phyloP scores from a whole-genome alignment of 257 asterid species.

The Solanum neorickii region DNA sequence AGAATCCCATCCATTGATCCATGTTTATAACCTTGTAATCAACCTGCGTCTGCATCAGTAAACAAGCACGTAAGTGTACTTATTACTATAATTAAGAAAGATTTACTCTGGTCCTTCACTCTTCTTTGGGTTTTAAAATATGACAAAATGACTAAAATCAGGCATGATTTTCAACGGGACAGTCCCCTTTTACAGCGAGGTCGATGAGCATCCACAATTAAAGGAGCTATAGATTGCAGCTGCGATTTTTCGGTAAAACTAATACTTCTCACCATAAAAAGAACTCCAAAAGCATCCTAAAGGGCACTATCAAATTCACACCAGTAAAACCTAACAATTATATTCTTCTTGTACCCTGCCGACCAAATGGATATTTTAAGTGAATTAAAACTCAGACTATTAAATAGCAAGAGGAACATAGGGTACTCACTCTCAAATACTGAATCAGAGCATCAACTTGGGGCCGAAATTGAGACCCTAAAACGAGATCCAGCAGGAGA shows the following conservation, averaged over 20 bases:
- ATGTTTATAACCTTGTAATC: constrained; percentile 76
- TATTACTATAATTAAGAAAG: background rate
- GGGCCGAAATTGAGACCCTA: constrained; percentile 39
- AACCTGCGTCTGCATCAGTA: constrained; percentile 44
- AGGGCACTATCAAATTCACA: background rate
- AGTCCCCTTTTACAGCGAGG: background rate
- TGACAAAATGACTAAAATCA: background rate
- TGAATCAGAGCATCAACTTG: constrained; percentile 51
- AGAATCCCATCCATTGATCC: constrained; percentile 96
- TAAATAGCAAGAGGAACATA: background rate
- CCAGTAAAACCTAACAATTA: background rate
- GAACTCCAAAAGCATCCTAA: background rate
- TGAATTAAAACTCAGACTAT: background rate
- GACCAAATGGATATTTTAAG: background rate
- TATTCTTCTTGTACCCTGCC: background rate
- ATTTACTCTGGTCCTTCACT: background rate
- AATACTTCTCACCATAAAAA: background rate
- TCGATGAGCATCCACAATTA: background rate
- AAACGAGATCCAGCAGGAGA: constrained; percentile 56
- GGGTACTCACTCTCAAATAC: constrained; percentile 50
- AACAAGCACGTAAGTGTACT: background rate
- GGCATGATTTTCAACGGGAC: background rate
- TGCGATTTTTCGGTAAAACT: background rate
- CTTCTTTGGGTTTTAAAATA: background rate
- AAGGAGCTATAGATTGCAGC: background rate